Conservation (phyloP, 169 alveolate species). For the Plasmodium vivax region DNA sequence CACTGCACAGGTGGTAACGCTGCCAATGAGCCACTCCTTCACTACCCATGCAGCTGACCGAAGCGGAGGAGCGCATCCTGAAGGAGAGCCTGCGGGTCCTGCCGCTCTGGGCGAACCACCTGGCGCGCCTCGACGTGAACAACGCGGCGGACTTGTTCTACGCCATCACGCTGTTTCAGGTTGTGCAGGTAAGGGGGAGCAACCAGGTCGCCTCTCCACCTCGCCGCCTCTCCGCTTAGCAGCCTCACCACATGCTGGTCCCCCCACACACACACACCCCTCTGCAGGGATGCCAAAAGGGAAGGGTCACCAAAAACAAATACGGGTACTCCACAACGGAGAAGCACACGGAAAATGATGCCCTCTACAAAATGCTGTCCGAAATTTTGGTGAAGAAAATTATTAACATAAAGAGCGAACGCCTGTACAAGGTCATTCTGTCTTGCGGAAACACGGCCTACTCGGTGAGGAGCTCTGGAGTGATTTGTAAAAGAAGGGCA, state of each 20-base stretch:
- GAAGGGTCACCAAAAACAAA: conserved; percentile 34
- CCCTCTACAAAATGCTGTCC: conserved; percentile 24
- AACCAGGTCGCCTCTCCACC: too few relatives aligned
- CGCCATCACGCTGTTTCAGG: conserved; percentile 25
- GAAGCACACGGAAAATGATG: conserved; percentile 14
- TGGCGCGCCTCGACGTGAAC: conserved; percentile 35
- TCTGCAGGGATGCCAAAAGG: conserved; percentile 28
- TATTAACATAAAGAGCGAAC: conserved; percentile 43
- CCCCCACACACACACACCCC: too few relatives aligned
- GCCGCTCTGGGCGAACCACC: neutral
- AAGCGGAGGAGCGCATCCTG: conserved; percentile 28
- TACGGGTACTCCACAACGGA: conserved; percentile 40
- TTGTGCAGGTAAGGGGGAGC: conserved; percentile 7
- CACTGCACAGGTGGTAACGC: neutral
- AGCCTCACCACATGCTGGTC: too few relatives aligned
- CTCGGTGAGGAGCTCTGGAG: conserved; percentile 19
- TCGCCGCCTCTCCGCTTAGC: too few relatives aligned
- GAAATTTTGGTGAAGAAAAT: conserved; percentile 34
- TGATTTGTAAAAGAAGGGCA: neutral
- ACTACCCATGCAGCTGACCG: neutral
- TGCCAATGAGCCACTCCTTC: neutral
- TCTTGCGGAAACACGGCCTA: conserved; percentile 67
- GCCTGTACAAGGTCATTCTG: conserved; percentile 45
- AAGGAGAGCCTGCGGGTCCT: neutral
- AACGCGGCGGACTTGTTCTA: conserved; percentile 35